These are phyloP conservation scores for Taphrina flavorubra DNA, from an alignment of 1,139 yeast genomes.

Conservation along the genomic window DNA sequence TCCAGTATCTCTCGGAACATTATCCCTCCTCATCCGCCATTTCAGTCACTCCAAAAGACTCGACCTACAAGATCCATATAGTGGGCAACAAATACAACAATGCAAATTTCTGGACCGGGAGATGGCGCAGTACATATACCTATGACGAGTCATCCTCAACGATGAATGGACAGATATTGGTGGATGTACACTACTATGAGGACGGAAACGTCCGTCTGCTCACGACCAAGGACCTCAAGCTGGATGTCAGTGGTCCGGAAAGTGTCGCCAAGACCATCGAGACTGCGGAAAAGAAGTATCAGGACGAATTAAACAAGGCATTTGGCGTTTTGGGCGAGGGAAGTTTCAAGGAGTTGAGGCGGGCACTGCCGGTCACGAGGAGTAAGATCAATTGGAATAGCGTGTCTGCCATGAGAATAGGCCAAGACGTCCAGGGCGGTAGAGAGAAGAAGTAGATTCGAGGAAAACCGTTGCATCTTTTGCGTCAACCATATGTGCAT, in stretches of 20 bases:
- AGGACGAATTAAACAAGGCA: constrained; percentile 65
- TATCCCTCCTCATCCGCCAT: constrained; percentile 57
- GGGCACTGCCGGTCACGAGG: constrained; percentile 90
- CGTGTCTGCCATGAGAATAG: constrained; percentile 85
- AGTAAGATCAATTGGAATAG: constrained; percentile 94
- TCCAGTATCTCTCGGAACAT: constrained; percentile 55
- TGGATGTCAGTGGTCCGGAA: constrained; percentile 48
- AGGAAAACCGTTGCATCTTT: not conserved
- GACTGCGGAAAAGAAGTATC: constrained; percentile 65
- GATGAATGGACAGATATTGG: constrained; percentile 62
- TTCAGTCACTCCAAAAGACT: constrained; percentile 60
- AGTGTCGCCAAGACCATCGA: constrained; percentile 61
- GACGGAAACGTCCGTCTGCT: constrained; percentile 91
- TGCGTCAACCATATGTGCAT: too few relatives aligned
- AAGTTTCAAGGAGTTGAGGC: constrained; percentile 80
- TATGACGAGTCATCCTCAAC: constrained; percentile 52
- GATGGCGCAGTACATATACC: constrained; percentile 76
- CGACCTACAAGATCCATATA: constrained; percentile 59
- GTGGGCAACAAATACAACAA: constrained; percentile 77
- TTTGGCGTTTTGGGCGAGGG: constrained; percentile 77
- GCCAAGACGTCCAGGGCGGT: constrained; percentile 67
- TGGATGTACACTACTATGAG: constrained; percentile 90
- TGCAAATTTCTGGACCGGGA: constrained; percentile 83
- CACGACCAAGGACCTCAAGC: constrained; percentile 54
- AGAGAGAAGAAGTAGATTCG: constrained; percentile 28